Evolutionary conservation across 139 green algal genomes (phyloP).

Genomic region (Chlorella sp.): DNA sequence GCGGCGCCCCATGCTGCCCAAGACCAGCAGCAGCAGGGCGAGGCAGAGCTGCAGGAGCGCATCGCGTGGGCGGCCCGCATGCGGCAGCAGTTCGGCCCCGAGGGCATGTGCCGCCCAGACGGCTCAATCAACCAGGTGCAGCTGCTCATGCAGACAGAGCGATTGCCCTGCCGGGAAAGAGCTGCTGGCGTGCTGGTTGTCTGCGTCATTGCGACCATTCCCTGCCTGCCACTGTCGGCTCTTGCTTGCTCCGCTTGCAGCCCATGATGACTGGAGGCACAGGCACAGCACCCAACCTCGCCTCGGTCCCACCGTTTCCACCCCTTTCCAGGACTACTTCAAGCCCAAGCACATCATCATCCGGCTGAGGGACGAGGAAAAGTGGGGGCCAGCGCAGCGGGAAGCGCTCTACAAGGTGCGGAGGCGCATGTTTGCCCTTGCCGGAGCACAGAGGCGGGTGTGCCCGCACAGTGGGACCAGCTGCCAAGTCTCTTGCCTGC

Average conservation of each 20-base stretch:
- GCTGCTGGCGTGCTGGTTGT: too few species aligned
- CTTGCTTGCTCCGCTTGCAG: not conserved
- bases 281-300: too few species aligned
- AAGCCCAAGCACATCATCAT: conserved; percentile 68
- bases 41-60: conserved; percentile 5
- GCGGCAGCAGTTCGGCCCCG: conserved; percentile 66
- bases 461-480: too few species aligned
- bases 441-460: too few species aligned
- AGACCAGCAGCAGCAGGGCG: not conserved
- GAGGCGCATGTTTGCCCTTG: too few species aligned
- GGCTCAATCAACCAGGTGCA: conserved; percentile 70
- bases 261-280: too few species aligned
- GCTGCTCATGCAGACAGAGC: too few species aligned
- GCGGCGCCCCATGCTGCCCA: too few species aligned
- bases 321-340: conserved; percentile 76
- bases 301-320: too few species aligned
- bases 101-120: conserved; percentile 67
- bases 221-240: too few species aligned
- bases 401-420: conserved; percentile 64
- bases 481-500: too few species aligned
- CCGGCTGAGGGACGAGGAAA: conserved; percentile 57
- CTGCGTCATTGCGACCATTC: too few species aligned
- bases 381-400: conserved; percentile 66
- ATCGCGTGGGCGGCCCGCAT: conserved; percentile 63
- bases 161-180: not conserved